Conservation (phyloP, 192 early-diverging fungal species). For the Umbelopsis sp. region DNA sequence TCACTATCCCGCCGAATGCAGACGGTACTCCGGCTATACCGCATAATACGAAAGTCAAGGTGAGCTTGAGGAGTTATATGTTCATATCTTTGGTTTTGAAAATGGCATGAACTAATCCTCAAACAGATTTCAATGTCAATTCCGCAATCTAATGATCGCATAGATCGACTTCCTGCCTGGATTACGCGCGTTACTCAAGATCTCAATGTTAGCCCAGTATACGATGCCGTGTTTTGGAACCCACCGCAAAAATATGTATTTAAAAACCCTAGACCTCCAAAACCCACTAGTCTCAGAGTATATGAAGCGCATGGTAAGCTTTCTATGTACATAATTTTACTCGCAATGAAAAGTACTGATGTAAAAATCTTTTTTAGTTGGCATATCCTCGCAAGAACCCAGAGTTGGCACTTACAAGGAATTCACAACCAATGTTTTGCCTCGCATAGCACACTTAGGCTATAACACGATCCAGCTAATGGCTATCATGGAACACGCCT, state of each 20-base stretch:
- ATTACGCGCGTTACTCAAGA: constrained; percentile 90
- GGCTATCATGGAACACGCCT: constrained; percentile 99
- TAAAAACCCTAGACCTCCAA: constrained; percentile 75
- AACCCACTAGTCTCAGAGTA: constrained; percentile 70
- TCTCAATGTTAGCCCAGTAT: constrained; percentile 72
- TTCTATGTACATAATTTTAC: too few relatives aligned
- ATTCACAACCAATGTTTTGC: constrained; percentile 84
- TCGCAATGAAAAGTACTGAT: too few relatives aligned
- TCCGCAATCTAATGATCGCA: constrained; percentile 66
- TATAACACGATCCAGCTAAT: constrained; percentile 86
- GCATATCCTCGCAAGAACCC: constrained; percentile 87
- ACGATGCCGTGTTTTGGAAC: constrained; percentile 95
- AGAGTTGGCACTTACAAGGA: constrained; percentile 85
- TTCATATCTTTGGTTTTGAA: background rate
- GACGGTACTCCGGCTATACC: constrained; percentile 71
- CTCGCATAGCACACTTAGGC: constrained; percentile 80
- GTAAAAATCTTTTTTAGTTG: constrained; percentile 57
- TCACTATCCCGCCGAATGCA: constrained; percentile 64
- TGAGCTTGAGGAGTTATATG: constrained; percentile 21
- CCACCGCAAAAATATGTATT: constrained; percentile 79
- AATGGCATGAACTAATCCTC: background rate
- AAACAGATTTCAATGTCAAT: constrained; percentile 75
- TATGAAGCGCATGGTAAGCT: constrained; percentile 91
- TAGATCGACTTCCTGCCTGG: constrained; percentile 92
- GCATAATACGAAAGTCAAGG: constrained; percentile 89